Conservation (phyloP, 345 rosid species). For the Limnanthes douglasii region DNA sequence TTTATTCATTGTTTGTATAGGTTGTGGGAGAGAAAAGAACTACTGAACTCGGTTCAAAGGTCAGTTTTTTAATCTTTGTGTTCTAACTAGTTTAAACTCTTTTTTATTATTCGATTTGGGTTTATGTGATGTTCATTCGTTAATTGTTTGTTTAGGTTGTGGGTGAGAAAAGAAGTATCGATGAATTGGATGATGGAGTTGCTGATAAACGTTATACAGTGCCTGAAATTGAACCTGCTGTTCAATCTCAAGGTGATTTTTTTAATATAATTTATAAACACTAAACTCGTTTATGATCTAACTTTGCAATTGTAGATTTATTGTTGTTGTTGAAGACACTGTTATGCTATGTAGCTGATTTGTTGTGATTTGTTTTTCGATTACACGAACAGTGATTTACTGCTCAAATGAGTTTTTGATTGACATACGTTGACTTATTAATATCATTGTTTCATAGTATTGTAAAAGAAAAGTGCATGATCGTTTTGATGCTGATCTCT, state of each 20-base stretch:
- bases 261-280: slow-evolving; percentile 5
- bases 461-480: too few species aligned
- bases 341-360: neutral
- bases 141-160: slow-evolving; percentile 12
- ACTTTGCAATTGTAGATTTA: neutral
- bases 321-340: slow-evolving; percentile 12
- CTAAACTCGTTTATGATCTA: slow-evolving; percentile 1
- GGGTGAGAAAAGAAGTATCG: slow-evolving; percentile 10
- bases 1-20: too few species aligned
- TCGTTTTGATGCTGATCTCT: too few species aligned
- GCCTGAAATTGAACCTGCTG: slow-evolving; percentile 1
- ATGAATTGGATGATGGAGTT: slow-evolving; percentile 12
- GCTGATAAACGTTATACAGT: slow-evolving; percentile 7
- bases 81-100: neutral
- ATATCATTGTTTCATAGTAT: too few species aligned
- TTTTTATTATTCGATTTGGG: neutral
- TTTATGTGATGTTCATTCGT: neutral
- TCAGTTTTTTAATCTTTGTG: slow-evolving; percentile 8
- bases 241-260: too few species aligned
- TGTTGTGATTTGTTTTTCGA: neutral
- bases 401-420: too few species aligned
- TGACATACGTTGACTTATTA: too few species aligned
- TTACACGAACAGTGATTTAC: too few species aligned
- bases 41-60: slow-evolving; percentile 25
- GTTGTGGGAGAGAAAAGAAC: too few species aligned